A percentile compares a stretch with the other conserved stretches of the same genome.
phyloP scores from a whole-genome alignment of 768 basidiomycete genomes.

The Boletus pseudopeckii region DNA sequence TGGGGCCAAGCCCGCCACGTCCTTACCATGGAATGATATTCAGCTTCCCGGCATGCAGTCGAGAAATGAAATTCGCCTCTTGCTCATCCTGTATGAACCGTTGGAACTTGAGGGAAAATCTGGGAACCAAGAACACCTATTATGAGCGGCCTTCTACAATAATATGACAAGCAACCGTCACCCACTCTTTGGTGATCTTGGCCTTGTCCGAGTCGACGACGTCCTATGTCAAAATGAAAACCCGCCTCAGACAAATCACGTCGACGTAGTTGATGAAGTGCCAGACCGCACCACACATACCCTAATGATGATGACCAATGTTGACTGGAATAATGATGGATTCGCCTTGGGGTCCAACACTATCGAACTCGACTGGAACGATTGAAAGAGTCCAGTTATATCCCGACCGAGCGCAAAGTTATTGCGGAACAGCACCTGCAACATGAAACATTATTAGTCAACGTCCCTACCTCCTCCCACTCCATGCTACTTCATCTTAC shows the following conservation, averaged over 20 bases:
- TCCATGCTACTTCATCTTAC: slow-evolving; percentile 29
- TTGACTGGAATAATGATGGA: slow-evolving; percentile 57
- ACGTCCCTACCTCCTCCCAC: no score
- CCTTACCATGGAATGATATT: slow-evolving; percentile 56
- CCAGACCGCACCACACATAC: slow-evolving; percentile 18
- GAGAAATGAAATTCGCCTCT: slow-evolving; percentile 59
- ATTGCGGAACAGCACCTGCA: slow-evolving; percentile 60
- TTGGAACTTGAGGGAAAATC: slow-evolving; percentile 56
- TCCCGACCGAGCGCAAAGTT: slow-evolving; percentile 62
- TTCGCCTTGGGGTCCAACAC: slow-evolving; percentile 58
- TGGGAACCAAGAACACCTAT: slow-evolving; percentile 11
- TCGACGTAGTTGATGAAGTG: not conserved
- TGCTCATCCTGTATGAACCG: slow-evolving; percentile 62
- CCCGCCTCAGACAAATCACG: not conserved
- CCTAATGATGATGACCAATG: slow-evolving; percentile 62
- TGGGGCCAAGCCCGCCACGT: not conserved
- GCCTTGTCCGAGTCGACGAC: slow-evolving; percentile 58
- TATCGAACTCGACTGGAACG: slow-evolving; percentile 56
- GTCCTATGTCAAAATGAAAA: slow-evolving; percentile 38
- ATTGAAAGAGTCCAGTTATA: slow-evolving; percentile 58
- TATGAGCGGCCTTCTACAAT: not conserved
- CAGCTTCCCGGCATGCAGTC: slow-evolving; percentile 52
- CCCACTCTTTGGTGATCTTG: slow-evolving; percentile 59
- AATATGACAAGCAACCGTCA: not conserved
- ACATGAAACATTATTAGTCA: not conserved